Conservation (phyloP, 768 basidiomycete genomes). For the Paxillus rubicundulus region DNA sequence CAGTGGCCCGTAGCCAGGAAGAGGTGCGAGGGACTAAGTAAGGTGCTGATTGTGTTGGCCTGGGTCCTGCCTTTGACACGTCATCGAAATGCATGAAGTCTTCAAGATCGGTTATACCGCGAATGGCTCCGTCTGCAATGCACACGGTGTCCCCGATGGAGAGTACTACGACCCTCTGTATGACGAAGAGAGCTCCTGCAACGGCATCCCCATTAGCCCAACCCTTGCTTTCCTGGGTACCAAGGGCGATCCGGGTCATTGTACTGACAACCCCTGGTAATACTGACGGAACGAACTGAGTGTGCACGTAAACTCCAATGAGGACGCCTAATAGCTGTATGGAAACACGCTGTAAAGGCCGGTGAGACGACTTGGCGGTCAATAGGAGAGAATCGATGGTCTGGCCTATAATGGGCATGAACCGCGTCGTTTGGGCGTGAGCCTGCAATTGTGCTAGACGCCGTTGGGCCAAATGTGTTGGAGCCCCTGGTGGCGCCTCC, state of each 20-base stretch:
- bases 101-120: slow-evolving; percentile 55
- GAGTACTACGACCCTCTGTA: slow-evolving; percentile 52
- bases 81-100: slow-evolving; percentile 47
- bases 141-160: slow-evolving; percentile 71
- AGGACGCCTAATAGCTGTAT: slow-evolving; percentile 57
- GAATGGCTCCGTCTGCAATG: slow-evolving; percentile 55
- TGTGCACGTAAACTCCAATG: slow-evolving; percentile 45
- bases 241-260: slow-evolving; percentile 70
- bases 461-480: slow-evolving; percentile 9
- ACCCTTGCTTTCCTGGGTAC: slow-evolving; percentile 48
- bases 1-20: slow-evolving; percentile 78
- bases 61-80: slow-evolving; percentile 11
- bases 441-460: slow-evolving; percentile 40
- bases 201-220: slow-evolving; percentile 76
- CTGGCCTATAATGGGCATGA: slow-evolving; percentile 80
- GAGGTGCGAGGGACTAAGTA: slow-evolving; percentile 59
- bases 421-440: slow-evolving; percentile 43
- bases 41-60: slow-evolving; percentile 30
- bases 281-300: slow-evolving; percentile 61
- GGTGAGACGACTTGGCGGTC: slow-evolving; percentile 52
- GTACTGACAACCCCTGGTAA: slow-evolving; percentile 82
- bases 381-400: slow-evolving; percentile 72
- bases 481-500: slow-evolving; percentile 36
- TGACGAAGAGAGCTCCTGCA: slow-evolving; percentile 52
- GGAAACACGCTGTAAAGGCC: slow-evolving; percentile 61